phyloP scores from a whole-genome alignment of 345 rosid species.

The Zanthoxylum bungeanum region DNA sequence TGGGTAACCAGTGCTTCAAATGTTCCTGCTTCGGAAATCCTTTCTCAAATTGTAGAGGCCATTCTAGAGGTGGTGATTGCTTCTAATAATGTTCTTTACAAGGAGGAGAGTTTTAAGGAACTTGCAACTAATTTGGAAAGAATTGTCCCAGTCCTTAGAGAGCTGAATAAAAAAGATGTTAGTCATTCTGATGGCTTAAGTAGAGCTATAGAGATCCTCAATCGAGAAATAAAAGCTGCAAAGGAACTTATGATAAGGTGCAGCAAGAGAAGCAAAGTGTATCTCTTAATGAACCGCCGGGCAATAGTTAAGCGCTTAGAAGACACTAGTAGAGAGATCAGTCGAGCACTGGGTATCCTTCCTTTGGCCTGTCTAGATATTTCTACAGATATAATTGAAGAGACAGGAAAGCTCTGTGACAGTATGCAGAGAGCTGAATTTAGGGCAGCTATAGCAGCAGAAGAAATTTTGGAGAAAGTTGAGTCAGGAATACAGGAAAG shows the following conservation, averaged over 20 bases:
- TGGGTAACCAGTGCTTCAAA: constrained; percentile 27
- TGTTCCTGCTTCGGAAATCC: constrained; percentile 38
- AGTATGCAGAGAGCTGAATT: constrained; percentile 57
- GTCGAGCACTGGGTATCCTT: constrained; percentile 51
- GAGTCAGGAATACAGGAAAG: constrained; percentile 69
- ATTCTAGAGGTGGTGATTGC: constrained; percentile 36
- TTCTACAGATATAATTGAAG: constrained; percentile 42
- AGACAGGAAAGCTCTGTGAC: constrained; percentile 35
- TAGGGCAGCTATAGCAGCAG: constrained; percentile 54
- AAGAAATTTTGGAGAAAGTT: constrained; percentile 57
- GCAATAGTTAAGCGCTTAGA: constrained; percentile 37
- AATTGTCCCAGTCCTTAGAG: constrained; percentile 50
- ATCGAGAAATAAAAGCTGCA: constrained; percentile 47
- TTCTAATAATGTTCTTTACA: constrained; percentile 42
- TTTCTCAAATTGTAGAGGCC: constrained; percentile 42
- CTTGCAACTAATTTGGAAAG: constrained; percentile 47
- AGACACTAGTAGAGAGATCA: constrained; percentile 40
- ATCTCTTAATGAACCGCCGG: constrained; percentile 60
- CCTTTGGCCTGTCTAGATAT: constrained; percentile 56
- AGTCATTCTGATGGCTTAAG: constrained; percentile 41
- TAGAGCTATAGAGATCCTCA: constrained; percentile 45
- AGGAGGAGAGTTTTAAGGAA: constrained; percentile 52
- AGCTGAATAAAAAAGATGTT: constrained; percentile 34
- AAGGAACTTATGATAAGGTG: constrained; percentile 43
- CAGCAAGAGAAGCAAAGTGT: constrained; percentile 55